Evolutionary conservation across 1,284 basidiomycete species (phyloP).

Genomic region (Hemileccinum hortonii): DNA sequence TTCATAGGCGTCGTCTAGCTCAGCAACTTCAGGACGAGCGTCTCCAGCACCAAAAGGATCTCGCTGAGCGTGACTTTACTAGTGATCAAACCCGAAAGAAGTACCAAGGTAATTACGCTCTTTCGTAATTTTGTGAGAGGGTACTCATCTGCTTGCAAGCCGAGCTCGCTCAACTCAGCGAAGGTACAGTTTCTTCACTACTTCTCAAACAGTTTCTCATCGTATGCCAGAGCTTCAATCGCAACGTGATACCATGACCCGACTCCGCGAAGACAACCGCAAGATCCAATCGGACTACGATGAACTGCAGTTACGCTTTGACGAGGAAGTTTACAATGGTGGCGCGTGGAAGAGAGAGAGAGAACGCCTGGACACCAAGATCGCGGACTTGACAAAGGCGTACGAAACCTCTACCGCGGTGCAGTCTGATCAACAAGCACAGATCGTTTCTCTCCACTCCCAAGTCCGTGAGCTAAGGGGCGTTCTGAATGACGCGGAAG

Average conservation of each 20-base stretch:
- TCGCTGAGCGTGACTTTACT: conserved; percentile 73
- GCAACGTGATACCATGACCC: conserved; percentile 71
- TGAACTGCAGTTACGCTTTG: conserved; percentile 70
- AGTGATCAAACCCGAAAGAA: conserved; percentile 80
- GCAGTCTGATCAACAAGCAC: conserved; percentile 78
- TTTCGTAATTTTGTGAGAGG: background rate
- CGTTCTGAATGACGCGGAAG: conserved; percentile 81
- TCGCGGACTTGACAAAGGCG: conserved; percentile 71
- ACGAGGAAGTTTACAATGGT: conserved; percentile 76
- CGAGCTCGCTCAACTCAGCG: conserved; percentile 73
- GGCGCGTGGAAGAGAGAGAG: conserved; percentile 85
- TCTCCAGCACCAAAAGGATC: conserved; percentile 72
- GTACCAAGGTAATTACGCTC: conserved; percentile 60
- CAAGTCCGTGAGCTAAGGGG: conserved; percentile 81
- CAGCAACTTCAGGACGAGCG: conserved; percentile 77
- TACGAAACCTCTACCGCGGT: conserved; percentile 73
- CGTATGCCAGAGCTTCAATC: conserved; percentile 61
- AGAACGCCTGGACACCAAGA: conserved; percentile 81
- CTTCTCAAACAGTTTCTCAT: conserved; percentile 6
- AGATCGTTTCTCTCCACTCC: conserved; percentile 79
- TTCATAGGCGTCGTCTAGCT: conserved; percentile 61
- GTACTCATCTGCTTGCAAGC: conserved; percentile 40
- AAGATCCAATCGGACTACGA: conserved; percentile 76
- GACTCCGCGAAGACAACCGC: conserved; percentile 76
- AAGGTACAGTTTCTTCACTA: conserved; percentile 47